A percentile compares a stretch with the other conserved stretches of the same genome.
These are phyloP conservation scores for Comarum palustre DNA, from an alignment of 306 rosid genomes.

Conservation along the genomic window DNA sequence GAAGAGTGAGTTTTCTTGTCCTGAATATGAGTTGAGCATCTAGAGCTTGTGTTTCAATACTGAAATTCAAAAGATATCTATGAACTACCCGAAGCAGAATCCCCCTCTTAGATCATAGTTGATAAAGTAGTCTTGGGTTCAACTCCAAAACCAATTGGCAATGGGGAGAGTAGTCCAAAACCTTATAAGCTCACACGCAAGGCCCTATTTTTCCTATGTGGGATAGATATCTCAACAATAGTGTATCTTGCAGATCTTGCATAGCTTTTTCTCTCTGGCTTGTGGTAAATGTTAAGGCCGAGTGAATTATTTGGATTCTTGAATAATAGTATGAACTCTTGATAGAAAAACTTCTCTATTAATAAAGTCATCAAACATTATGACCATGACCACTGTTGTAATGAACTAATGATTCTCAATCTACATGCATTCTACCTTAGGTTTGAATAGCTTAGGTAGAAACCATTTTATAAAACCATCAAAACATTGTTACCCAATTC, in stretches of 20 bases:
- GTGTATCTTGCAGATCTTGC: neutral
- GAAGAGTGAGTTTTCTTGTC: constrained; percentile 64
- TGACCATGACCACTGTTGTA: neutral
- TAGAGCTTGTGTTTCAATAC: constrained; percentile 7
- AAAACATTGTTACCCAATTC: neutral
- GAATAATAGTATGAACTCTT: neutral
- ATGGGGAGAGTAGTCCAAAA: no score
- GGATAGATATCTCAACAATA: no score
- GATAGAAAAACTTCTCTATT: neutral
- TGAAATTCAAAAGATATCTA: constrained; percentile 15
- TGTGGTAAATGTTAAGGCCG: neutral
- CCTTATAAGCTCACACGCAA: no score
- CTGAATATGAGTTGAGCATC: constrained; percentile 22
- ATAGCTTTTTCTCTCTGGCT: neutral
- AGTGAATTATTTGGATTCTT: neutral
- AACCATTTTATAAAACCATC: neutral
- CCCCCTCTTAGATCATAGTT: neutral
- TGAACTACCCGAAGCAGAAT: neutral
- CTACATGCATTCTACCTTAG: neutral
- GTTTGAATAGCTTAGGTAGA: neutral
- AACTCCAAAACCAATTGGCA: no score
- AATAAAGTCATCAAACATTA: neutral
- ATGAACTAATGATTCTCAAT: no score
- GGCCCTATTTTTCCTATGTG: no score
- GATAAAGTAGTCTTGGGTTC: no score